Conservation (phyloP, 192 early-diverging fungal genomes). For the Pecoramyces ruminantium region DNA sequence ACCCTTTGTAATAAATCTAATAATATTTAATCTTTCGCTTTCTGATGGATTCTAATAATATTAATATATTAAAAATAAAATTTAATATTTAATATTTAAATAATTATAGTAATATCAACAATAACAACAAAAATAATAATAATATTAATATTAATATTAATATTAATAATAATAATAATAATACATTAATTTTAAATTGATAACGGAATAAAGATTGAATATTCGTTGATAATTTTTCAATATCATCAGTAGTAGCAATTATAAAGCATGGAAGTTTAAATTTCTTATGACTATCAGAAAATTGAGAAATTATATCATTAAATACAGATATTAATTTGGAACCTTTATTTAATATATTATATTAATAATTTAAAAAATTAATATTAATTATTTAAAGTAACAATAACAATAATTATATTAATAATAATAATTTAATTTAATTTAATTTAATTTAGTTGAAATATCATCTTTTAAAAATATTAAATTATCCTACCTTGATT, state of each 20-base stretch:
- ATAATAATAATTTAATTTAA: no score
- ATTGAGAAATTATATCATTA: background rate
- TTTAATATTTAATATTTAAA: background rate
- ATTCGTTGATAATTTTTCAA: constrained; percentile 61
- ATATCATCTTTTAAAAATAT: no score
- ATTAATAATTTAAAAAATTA: no score
- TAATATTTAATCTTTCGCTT: constrained; percentile 22
- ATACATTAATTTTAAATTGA: constrained; percentile 49
- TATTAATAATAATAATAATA: no score
- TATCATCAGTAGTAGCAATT: constrained; percentile 55
- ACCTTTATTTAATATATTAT: background rate
- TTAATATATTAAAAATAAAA: constrained; percentile 3
- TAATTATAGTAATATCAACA: background rate
- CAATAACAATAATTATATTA: no score
- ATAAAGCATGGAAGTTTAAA: constrained; percentile 13
- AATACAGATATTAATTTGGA: constrained; percentile 1
- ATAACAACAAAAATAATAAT: no score
- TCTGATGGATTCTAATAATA: constrained; percentile 18
- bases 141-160: no score
- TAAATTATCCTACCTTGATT: background rate
- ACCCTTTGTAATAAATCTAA: constrained; percentile 32
- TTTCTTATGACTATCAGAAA: background rate
- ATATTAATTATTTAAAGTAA: no score
- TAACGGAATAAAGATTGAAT: constrained; percentile 65
- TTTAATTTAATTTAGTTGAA: no score